A percentile compares a stretch with the other conserved stretches of the same genome.
These are phyloP conservation scores for Penicillium sp. DNA, from an alignment of 2,329 filamentous ascomycete species.

Conservation along the genomic window DNA sequence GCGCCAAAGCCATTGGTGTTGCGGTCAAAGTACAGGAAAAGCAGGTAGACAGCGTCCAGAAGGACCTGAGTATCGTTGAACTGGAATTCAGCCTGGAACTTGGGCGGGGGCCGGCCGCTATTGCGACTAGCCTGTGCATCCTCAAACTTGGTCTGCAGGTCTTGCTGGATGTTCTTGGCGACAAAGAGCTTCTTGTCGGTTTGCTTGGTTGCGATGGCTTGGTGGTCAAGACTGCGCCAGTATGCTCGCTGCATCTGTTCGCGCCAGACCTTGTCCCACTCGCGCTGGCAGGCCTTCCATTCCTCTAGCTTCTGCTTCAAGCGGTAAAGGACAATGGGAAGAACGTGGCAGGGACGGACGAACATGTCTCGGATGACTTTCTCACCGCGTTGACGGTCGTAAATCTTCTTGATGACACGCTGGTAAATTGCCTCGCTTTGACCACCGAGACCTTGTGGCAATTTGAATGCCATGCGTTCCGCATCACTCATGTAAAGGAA, in stretches of 20 bases:
- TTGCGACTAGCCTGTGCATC: conserved; percentile 76
- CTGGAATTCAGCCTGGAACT: conserved; percentile 72
- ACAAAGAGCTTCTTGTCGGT: conserved; percentile 90
- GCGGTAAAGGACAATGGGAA: conserved; percentile 82
- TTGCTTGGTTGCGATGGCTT: conserved; percentile 85
- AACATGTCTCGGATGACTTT: conserved; percentile 88
- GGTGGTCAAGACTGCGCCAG: conserved; percentile 94
- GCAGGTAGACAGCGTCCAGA: conserved; percentile 50
- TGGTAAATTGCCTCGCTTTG: conserved; percentile 97
- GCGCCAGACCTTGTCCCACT: conserved; percentile 99
- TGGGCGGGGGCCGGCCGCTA: conserved; percentile 59
- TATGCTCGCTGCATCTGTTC: conserved; percentile 93
- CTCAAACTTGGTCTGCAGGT: conserved; percentile 89
- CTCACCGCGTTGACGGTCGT: conserved; percentile 77
- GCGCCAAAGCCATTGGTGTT: conserved; percentile 51
- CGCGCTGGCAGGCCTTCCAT: conserved; percentile 93
- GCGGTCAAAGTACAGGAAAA: conserved; percentile 50
- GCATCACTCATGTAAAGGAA: conserved; percentile 74
- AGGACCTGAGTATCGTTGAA: conserved; percentile 72
- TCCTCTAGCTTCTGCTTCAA: conserved; percentile 97
- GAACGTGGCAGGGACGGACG: conserved; percentile 75
- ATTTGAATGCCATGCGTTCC: conserved; percentile 72
- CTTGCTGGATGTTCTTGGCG: conserved; percentile 82
- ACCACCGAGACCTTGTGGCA: conserved; percentile 81
- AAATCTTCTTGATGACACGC: conserved; percentile 95